Percentiles rank a stretch among this genome's conserved stretches.
phyloP scores from a whole-genome alignment of 2,329 filamentous ascomycete species.

The Fusarium torulosum region DNA sequence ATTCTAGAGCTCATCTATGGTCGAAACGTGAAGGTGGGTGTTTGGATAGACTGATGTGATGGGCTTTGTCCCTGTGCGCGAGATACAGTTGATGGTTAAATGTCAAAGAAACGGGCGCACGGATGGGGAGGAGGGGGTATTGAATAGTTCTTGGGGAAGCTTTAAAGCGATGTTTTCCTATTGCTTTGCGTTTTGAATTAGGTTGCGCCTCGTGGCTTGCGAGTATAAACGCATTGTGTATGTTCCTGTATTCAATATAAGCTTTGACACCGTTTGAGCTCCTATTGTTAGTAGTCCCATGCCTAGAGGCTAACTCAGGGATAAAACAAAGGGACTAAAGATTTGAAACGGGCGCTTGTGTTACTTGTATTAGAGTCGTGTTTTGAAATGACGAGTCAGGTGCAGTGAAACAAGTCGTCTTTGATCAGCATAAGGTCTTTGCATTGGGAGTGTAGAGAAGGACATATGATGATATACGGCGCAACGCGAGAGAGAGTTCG shows the following conservation, averaged over 20 bases:
- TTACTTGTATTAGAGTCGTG: background rate
- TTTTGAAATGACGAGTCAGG: background rate
- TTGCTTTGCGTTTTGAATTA: conserved; percentile 9
- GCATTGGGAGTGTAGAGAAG: background rate
- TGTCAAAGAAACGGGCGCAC: conserved; percentile 13
- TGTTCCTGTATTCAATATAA: background rate
- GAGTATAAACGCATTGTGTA: background rate
- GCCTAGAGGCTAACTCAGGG: background rate
- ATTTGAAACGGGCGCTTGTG: background rate
- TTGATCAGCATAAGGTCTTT: background rate
- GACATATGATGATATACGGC: background rate
- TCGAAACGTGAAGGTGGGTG: conserved; percentile 13
- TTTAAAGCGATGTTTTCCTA: conserved; percentile 5
- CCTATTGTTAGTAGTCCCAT: background rate
- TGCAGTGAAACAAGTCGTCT: background rate
- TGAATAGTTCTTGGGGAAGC: background rate
- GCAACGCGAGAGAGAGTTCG: background rate
- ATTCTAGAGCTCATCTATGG: conserved; percentile 2
- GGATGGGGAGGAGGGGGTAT: conserved; percentile 2
- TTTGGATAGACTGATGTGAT: conserved; percentile 10
- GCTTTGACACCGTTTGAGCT: conserved; percentile 6
- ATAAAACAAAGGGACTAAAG: conserved; percentile 1
- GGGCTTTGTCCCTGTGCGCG: conserved; percentile 13
- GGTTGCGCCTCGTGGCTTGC: conserved; percentile 7
- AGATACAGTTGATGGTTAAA: conserved; percentile 3